Evolutionary conservation across 345 rosid genomes (phyloP).

Genomic region (Laguncularia racemosa): DNA sequence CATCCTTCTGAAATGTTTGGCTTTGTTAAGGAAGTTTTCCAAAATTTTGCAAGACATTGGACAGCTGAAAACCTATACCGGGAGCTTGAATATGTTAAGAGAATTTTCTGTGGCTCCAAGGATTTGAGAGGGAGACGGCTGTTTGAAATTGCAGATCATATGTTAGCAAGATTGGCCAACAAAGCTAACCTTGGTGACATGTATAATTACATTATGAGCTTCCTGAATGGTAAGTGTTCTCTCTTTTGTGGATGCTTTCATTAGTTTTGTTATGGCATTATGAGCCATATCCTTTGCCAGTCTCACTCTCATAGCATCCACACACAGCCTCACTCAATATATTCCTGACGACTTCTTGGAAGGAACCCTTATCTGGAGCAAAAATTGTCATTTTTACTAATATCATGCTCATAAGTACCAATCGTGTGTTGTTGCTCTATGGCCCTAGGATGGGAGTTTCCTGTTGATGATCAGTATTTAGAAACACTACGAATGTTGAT

Average conservation of each 20-base stretch:
- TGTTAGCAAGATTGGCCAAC: slow-evolving; percentile 54
- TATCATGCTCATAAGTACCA: too few species aligned
- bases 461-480: too few species aligned
- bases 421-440: too few species aligned
- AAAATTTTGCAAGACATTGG: slow-evolving; percentile 77
- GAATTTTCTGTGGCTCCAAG: slow-evolving; percentile 75
- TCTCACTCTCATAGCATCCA: too few species aligned
- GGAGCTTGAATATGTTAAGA: slow-evolving; percentile 84
- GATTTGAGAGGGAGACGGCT: slow-evolving; percentile 75
- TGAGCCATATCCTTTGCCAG: too few species aligned
- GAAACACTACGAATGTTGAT: too few species aligned
- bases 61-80: slow-evolving; percentile 49
- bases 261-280: neutral
- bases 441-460: too few species aligned
- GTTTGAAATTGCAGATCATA: slow-evolving; percentile 61
- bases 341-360: too few species aligned
- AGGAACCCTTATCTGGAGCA: too few species aligned
- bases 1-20: slow-evolving; percentile 99
- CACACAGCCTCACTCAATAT: too few species aligned
- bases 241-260: neutral
- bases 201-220: slow-evolving; percentile 41
- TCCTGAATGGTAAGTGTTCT: slow-evolving; percentile 58
- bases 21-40: slow-evolving; percentile 93
- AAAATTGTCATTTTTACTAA: too few species aligned
- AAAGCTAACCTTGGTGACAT: slow-evolving; percentile 59